Conservation (phyloP, 2,329 filamentous ascomycete genomes). For the Hortaea sp. region DNA sequence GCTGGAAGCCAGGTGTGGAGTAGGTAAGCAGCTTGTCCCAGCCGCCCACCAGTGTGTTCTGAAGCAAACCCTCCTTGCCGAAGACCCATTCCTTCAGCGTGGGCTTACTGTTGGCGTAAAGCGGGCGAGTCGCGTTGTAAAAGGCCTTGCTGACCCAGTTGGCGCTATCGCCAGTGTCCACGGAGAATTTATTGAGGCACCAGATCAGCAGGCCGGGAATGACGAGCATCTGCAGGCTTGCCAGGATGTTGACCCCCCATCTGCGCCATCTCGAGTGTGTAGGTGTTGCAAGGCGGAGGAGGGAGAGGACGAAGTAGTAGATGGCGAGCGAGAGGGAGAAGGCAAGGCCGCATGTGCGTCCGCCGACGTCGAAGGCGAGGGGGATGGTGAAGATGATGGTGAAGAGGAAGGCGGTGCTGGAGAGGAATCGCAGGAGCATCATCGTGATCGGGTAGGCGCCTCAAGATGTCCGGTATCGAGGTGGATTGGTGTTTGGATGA, state of each 20-base stretch:
- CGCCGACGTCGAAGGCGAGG: constrained; percentile 94
- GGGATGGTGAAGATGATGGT: constrained; percentile 93
- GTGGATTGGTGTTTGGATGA: too few species aligned
- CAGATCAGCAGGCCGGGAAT: constrained; percentile 84
- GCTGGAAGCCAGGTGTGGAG: constrained; percentile 87
- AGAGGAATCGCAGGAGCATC: constrained; percentile 39
- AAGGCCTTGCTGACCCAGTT: constrained; percentile 67
- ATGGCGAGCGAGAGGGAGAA: constrained; percentile 81
- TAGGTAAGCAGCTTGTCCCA: constrained; percentile 87
- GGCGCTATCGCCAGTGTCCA: constrained; percentile 61
- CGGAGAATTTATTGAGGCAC: constrained; percentile 89
- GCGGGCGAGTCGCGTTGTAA: constrained; percentile 23
- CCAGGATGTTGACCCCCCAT: constrained; percentile 57
- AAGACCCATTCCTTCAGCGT: constrained; percentile 77
- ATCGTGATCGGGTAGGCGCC: too few species aligned
- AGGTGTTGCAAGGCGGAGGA: constrained; percentile 71
- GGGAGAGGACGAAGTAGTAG: constrained; percentile 85
- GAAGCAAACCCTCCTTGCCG: constrained; percentile 71
- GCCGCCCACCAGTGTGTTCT: constrained; percentile 67
- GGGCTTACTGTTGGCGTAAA: constrained; percentile 37
- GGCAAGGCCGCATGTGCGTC: constrained; percentile 83
- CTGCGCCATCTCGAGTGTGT: constrained; percentile 65
- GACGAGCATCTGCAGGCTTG: constrained; percentile 74
- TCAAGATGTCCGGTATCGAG: too few species aligned
- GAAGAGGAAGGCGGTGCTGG: constrained; percentile 60